Percentiles rank a stretch among this genome's conserved stretches.
Conservation (phyloP, 345 rosid genomes). For the Pelargonium nanum region DNA sequence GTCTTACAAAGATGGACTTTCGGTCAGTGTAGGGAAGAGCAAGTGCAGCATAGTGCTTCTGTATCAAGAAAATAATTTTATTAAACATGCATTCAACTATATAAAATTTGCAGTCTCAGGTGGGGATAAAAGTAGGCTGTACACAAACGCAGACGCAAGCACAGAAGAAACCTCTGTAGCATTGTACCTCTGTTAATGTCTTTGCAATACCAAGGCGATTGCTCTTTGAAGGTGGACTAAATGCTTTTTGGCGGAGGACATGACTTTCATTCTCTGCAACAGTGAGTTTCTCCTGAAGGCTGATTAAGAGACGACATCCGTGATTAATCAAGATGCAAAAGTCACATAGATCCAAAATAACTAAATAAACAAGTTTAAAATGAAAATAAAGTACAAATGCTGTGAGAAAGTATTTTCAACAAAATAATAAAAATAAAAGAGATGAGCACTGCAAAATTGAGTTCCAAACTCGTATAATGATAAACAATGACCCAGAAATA, state of each 20-base stretch:
- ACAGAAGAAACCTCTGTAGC: not conserved
- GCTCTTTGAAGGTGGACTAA: conserved; percentile 42
- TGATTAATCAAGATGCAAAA: not conserved
- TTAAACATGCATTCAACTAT: not conserved
- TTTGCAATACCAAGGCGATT: conserved; percentile 32
- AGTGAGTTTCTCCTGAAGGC: conserved; percentile 70
- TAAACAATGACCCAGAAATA: not conserved
- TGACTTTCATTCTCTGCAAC: conserved; percentile 81
- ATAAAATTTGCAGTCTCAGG: not conserved
- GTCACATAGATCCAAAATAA: not conserved
- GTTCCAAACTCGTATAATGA: not conserved
- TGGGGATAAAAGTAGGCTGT: not conserved
- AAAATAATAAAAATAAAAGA: no score
- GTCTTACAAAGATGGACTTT: conserved; percentile 65
- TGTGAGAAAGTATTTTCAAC: not conserved
- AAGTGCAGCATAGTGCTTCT: conserved; percentile 51
- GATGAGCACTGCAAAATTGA: not conserved
- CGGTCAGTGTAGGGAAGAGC: conserved; percentile 39
- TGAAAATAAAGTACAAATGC: not conserved
- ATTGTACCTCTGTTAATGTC: conserved; percentile 59
- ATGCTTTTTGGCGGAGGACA: conserved; percentile 64
- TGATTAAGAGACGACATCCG: conserved; percentile 9
- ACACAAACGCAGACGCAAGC: not conserved
- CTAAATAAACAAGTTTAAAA: not conserved
- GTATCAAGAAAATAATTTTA: conserved; percentile 19